Evolutionary conservation across 73 alveolate species (phyloP).

Genomic region (Strombidium stylifer): DNA sequence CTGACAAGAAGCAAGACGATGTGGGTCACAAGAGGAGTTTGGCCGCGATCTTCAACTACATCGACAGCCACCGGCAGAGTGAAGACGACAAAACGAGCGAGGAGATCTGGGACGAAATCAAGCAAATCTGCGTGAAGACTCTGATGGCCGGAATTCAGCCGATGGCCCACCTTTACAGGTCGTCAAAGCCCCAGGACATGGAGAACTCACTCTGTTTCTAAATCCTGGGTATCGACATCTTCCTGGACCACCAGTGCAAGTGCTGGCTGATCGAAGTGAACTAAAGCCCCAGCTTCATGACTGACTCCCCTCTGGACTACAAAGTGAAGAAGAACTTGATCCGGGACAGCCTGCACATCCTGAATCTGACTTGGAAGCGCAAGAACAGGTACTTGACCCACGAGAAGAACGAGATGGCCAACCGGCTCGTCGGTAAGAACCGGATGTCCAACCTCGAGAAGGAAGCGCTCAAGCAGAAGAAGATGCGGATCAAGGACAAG

Average conservation of each 20-base stretch:
- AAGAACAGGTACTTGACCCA: constrained; percentile 47
- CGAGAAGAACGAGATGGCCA: constrained; percentile 30
- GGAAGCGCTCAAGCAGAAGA: constrained; percentile 30
- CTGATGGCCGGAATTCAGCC: constrained; percentile 57
- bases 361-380: constrained; percentile 55
- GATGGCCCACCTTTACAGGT: constrained; percentile 65
- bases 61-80: constrained; percentile 39
- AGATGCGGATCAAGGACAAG: constrained; percentile 28
- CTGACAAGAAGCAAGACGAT: constrained; percentile 71
- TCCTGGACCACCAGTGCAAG: constrained; percentile 56
- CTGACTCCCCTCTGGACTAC: constrained; percentile 78
- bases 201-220: constrained; percentile 68
- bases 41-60: constrained; percentile 28
- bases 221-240: constrained; percentile 74
- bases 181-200: constrained; percentile 68
- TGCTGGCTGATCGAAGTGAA: constrained; percentile 78
- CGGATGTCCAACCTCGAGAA: constrained; percentile 21
- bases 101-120: constrained; percentile 57
- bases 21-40: constrained; percentile 86
- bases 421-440: constrained; percentile 47
- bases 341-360: constrained; percentile 57
- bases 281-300: constrained; percentile 75
- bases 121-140: constrained; percentile 66
- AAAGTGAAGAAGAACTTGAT: constrained; percentile 64
- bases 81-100: constrained; percentile 32